These are phyloP conservation scores for Nicotiana noctiflora DNA, from an alignment of 257 asterid species.

Conservation along the genomic window DNA sequence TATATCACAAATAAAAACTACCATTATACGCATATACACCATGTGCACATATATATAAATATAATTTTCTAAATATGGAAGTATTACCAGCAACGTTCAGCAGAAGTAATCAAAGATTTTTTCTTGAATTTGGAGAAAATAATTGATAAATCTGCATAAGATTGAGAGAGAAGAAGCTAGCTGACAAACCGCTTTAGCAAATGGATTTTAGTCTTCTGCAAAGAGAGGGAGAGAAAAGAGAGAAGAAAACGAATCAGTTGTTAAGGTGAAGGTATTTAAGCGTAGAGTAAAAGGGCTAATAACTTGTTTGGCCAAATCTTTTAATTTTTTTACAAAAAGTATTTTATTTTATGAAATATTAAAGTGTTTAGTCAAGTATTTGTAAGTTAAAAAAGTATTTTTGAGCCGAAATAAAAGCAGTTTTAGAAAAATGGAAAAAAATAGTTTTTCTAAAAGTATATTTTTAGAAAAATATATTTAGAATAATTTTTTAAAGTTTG, in stretches of 20 bases:
- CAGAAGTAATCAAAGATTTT: background rate
- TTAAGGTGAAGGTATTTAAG: slow-evolving; percentile 14
- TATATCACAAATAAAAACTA: background rate
- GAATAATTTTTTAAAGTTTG: no score
- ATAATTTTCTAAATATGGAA: background rate
- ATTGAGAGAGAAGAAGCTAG: background rate
- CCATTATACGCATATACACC: background rate
- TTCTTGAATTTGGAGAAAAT: background rate
- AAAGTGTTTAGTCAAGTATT: no score
- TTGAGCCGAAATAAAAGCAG: no score
- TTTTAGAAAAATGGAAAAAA: no score
- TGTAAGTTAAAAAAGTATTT: no score
- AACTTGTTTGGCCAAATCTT: no score
- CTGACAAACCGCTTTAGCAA: background rate
- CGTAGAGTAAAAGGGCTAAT: background rate
- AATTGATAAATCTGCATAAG: background rate
- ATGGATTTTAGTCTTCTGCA: background rate
- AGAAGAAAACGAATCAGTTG: background rate
- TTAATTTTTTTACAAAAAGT: no score
- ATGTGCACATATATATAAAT: background rate
- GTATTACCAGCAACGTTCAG: background rate
- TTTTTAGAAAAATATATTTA: no score
- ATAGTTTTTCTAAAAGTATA: no score
- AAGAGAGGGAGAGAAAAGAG: background rate
- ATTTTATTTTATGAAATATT: no score